Conservation (phyloP, 2,329 filamentous ascomycete species). For the Sarocladium brachiariae region DNA sequence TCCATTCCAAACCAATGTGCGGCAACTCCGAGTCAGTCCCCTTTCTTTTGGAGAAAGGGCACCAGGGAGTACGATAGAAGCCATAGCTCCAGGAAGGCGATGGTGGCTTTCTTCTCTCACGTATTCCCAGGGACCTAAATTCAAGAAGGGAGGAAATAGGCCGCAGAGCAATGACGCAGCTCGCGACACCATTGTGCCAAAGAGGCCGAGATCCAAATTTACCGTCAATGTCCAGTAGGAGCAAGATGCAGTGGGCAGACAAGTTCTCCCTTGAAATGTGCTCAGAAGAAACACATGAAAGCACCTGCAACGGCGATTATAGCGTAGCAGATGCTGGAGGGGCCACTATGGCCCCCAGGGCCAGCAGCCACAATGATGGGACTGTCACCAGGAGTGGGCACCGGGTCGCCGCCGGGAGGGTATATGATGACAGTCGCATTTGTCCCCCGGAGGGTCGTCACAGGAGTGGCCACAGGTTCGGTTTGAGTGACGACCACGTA, state of each 20-base stretch:
- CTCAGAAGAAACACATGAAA: conserved; percentile 19
- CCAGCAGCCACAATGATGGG: conserved; percentile 25
- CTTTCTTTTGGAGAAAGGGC: too few species aligned
- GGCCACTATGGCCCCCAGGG: not conserved
- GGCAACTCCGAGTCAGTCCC: too few species aligned
- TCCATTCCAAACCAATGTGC: too few species aligned
- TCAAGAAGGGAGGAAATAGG: not conserved
- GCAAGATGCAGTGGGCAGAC: too few species aligned
- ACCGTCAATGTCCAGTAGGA: not conserved
- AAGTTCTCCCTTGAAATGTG: too few species aligned
- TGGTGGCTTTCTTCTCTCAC: too few species aligned
- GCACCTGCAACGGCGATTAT: conserved; percentile 20
- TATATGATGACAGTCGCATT: conserved; percentile 22
- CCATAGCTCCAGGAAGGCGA: too few species aligned
- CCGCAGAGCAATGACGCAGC: not conserved
- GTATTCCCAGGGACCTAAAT: too few species aligned
- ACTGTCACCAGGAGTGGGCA: conserved; percentile 15
- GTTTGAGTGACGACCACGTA: conserved; percentile 23
- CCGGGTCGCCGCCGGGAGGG: conserved; percentile 20
- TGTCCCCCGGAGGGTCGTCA: conserved; percentile 11
- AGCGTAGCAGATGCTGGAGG: not conserved
- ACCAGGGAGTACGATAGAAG: too few species aligned
- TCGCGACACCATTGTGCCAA: not conserved
- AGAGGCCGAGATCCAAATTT: not conserved
- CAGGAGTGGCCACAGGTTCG: conserved; percentile 11